phyloP scores from a whole-genome alignment of 2,329 filamentous ascomycete species.

The Penicillium sp. region DNA sequence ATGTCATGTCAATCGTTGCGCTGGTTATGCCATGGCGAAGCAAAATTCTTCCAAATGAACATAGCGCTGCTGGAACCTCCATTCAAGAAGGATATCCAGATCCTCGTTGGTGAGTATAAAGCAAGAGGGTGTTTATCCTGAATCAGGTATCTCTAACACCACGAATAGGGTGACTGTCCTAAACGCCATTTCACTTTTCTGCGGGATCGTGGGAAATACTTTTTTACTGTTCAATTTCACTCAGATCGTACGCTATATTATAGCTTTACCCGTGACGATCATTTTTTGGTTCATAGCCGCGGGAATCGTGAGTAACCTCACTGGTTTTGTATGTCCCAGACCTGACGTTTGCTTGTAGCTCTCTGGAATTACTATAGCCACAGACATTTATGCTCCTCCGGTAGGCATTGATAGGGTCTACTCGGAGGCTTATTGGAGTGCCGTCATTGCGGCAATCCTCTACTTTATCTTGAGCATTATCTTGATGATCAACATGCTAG shows the following conservation, averaged over 20 bases:
- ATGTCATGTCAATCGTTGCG: constrained; percentile 82
- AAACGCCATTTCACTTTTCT: constrained; percentile 74
- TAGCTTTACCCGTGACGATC: constrained; percentile 82
- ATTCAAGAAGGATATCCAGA: constrained; percentile 61
- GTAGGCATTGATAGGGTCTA: constrained; percentile 54
- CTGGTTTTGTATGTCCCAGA: background rate
- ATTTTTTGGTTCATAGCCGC: constrained; percentile 70
- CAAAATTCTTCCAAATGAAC: constrained; percentile 46
- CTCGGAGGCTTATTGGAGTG: constrained; percentile 87
- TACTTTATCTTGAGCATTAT: constrained; percentile 78
- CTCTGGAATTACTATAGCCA: constrained; percentile 65
- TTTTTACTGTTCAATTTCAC: constrained; percentile 88
- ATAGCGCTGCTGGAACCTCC: constrained; percentile 49
- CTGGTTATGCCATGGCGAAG: constrained; percentile 77
- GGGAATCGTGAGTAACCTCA: constrained; percentile 50
- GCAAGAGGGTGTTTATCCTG: background rate
- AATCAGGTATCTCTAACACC: background rate
- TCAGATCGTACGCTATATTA: constrained; percentile 71
- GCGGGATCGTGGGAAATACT: constrained; percentile 75
- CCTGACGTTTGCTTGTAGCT: constrained; percentile 44
- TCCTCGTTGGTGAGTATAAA: constrained; percentile 62
- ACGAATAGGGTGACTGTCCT: constrained; percentile 63
- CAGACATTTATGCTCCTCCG: constrained; percentile 60
- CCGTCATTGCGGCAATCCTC: constrained; percentile 72
- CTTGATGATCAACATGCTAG: constrained; percentile 75